Evolutionary conservation across 495 filamentous ascomycete species (phyloP).

Genomic region (Venustampulla echinocandica): DNA sequence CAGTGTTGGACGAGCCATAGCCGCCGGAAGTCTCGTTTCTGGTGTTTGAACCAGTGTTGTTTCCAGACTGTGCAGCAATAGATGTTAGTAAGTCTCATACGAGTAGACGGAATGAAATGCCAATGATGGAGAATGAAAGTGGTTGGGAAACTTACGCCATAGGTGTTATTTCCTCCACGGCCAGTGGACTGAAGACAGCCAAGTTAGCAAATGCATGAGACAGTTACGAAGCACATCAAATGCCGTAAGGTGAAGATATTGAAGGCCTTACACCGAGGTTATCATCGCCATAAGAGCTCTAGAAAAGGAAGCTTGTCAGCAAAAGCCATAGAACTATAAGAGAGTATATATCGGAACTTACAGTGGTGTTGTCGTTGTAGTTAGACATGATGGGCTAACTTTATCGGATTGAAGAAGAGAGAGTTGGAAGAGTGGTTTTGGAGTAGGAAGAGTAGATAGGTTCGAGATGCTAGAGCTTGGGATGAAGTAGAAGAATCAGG

Average conservation of each 20-base stretch:
- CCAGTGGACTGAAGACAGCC: conserved; percentile 9
- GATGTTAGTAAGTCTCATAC: not conserved
- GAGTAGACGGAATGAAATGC: too few species aligned
- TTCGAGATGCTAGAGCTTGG: too few species aligned
- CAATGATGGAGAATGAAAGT: not conserved
- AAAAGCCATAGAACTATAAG: too few species aligned
- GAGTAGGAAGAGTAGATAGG: conserved; percentile 1
- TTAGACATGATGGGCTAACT: conserved; percentile 21
- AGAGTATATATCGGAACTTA: conserved; percentile 19
- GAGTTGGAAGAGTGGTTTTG: conserved; percentile 3
- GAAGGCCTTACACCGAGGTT: conserved; percentile 17
- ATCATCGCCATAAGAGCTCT: conserved; percentile 14
- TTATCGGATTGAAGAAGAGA: not conserved
- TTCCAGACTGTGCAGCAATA: too few species aligned
- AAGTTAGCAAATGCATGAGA: conserved; percentile 3
- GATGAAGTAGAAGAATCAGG: too few species aligned
- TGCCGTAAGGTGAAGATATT: conserved; percentile 5
- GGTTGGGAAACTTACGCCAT: conserved; percentile 14
- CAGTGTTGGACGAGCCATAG: not conserved
- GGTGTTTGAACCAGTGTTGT: too few species aligned
- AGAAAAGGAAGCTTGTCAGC: conserved; percentile 12
- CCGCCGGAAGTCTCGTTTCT: not conserved
- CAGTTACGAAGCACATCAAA: conserved; percentile 5
- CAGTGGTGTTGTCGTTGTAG: conserved; percentile 22
- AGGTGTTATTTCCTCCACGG: conserved; percentile 8